These are phyloP conservation scores for Chamaecyparis obtusa DNA, from an alignment of 75 land plant genomes.

Conservation along the genomic window DNA sequence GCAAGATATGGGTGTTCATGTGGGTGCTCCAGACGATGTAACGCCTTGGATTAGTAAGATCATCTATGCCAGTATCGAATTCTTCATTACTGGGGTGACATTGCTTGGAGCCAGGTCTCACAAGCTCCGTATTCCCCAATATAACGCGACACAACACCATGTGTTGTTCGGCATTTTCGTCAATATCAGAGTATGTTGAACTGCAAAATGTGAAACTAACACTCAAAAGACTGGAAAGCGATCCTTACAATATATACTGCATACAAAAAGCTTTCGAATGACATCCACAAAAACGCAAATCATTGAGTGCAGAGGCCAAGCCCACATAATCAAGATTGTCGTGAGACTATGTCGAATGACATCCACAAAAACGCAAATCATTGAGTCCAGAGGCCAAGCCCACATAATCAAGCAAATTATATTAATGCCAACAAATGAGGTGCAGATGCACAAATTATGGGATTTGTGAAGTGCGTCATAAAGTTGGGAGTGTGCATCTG, in stretches of 20 bases:
- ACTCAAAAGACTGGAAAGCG: constrained; percentile 25
- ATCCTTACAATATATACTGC: neutral
- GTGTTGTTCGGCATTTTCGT: constrained; percentile 63
- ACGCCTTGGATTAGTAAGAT: constrained; percentile 29
- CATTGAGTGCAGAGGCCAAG: constrained; percentile 8
- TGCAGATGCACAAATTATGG: too few species aligned
- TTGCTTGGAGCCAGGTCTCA: constrained; percentile 37
- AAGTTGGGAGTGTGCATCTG: neutral
- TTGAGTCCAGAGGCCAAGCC: too few species aligned
- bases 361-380: too few species aligned
- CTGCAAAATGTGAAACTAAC: constrained; percentile 9
- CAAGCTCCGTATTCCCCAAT: constrained; percentile 46
- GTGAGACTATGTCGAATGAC: too few species aligned
- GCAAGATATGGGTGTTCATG: constrained; percentile 57
- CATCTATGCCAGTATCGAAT: constrained; percentile 51
- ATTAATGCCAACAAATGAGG: neutral
- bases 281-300: constrained; percentile 38
- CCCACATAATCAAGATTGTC: neutral
- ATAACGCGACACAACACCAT: constrained; percentile 52
- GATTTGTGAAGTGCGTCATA: too few species aligned
- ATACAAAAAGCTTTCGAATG: constrained; percentile 31
- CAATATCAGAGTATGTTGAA: constrained; percentile 48
- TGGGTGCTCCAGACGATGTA: constrained; percentile 51
- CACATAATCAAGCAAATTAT: neutral
- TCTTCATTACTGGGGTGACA: constrained; percentile 41